A percentile compares a stretch with the other conserved stretches of the same genome.
Conservation (phyloP, 2,329 filamentous ascomycete genomes). For the Colletotrichum spinosum region DNA sequence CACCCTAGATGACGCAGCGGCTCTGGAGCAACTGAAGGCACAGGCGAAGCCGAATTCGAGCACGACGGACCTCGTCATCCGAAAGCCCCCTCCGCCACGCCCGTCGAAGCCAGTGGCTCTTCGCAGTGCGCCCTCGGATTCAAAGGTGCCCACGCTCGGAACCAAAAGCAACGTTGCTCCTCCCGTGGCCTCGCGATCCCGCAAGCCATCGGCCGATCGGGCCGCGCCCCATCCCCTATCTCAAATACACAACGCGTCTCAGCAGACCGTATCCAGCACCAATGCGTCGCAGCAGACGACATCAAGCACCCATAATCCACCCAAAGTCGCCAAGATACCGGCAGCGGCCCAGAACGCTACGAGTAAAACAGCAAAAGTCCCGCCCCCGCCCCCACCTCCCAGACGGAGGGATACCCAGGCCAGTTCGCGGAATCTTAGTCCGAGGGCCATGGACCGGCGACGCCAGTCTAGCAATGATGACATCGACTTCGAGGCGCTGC, state of each 20-base stretch:
- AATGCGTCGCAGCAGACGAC: conserved; percentile 48
- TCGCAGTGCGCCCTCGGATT: conserved; percentile 55
- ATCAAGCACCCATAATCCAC: conserved; percentile 38
- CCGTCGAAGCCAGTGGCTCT: conserved; percentile 70
- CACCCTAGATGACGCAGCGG: conserved; percentile 48
- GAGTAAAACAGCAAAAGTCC: conserved; percentile 32
- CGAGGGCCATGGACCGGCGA: conserved; percentile 46
- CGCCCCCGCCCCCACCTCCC: conserved; percentile 60
- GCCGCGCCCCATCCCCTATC: conserved; percentile 52
- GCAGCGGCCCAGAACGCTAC: conserved; percentile 7
- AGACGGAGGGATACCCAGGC: conserved; percentile 57
- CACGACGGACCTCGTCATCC: conserved; percentile 44
- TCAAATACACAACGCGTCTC: conserved; percentile 55
- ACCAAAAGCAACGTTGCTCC: conserved; percentile 15
- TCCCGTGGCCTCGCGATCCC: conserved; percentile 51
- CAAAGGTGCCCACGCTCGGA: conserved; percentile 28
- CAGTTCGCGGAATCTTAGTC: conserved; percentile 46
- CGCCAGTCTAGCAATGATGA: conserved; percentile 52
- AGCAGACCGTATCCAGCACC: conserved; percentile 44
- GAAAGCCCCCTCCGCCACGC: conserved; percentile 53
- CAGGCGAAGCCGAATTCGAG: conserved; percentile 39
- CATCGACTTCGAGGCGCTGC: conserved; percentile 55
- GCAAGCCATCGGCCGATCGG: conserved; percentile 46
- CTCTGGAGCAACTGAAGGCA: conserved; percentile 45
- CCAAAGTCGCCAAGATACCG: conserved; percentile 21